These are phyloP conservation scores for Leavenworthia alabamica DNA, from an alignment of 345 rosid species.

Conservation along the genomic window DNA sequence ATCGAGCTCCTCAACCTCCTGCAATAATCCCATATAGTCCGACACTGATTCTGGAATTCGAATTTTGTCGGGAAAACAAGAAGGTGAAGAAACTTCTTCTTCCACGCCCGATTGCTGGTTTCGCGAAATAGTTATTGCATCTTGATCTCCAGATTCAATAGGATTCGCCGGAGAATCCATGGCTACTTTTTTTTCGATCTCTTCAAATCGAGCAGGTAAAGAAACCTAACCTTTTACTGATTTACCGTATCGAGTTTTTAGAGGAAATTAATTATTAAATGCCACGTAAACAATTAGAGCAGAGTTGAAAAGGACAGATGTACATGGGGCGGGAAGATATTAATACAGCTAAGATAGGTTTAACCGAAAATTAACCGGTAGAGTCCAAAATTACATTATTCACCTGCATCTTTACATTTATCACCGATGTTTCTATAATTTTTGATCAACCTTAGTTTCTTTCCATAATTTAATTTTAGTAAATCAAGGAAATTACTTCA, in stretches of 20 bases:
- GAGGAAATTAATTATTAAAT: too few relatives aligned
- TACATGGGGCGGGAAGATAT: not conserved
- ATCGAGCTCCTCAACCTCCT: not conserved
- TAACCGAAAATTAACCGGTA: not conserved
- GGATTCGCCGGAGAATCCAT: constrained; percentile 1
- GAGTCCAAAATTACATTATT: not conserved
- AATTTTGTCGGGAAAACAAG: too few relatives aligned
- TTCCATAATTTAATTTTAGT: not conserved
- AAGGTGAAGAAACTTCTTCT: too few relatives aligned
- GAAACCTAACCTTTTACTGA: not conserved
- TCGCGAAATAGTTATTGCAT: not conserved
- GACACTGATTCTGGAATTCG: constrained; percentile 8
- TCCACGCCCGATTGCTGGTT: not conserved
- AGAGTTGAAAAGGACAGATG: not conserved
- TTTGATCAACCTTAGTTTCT: not conserved
- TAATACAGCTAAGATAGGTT: not conserved
- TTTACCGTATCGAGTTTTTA: not conserved
- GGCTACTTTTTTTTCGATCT: not conserved
- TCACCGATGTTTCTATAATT: not conserved
- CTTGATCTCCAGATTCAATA: not conserved
- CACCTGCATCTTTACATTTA: not conserved
- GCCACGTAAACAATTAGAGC: not conserved
- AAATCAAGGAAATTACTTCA: not conserved
- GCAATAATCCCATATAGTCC: constrained; percentile 3
- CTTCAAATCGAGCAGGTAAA: not conserved